Evolutionary conservation across 2,329 filamentous ascomycete genomes (phyloP), one percentile per base, ranked within the genome.

Genomic region (Monosporascus sp.): DNA sequence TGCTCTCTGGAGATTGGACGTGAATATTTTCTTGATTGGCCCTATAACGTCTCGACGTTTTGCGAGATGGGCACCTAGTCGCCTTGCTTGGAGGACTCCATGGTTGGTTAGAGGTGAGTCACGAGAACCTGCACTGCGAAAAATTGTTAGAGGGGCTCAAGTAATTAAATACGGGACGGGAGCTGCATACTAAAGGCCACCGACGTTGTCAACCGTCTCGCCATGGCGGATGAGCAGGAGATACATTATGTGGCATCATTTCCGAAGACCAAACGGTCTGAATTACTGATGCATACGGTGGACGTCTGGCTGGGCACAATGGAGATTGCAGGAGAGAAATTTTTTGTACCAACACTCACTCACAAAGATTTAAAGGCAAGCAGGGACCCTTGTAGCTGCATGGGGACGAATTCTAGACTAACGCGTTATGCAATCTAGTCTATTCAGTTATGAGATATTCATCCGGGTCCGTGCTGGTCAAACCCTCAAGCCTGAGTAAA

Each of bases 121-220:
- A 68, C 85, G 88, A 50, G 84, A 82, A 55, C 91, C 91, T 62
- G 91, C 91, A 72, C 86, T 87, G 74, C n/a, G 52, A 51, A 56
- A 28, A 45, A 50, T 38, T 46, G 60, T 73, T 58, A 71, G 66
- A 47, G 52, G 24, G 49, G 48, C 43, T 7, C 14, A 51, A 50
- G 48, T 14, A 3, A 55, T 43, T 51, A 48, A 44, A 51, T 15
- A 38, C 15, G 40, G 20, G 41, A 50, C 43, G 41, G 15, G 49
- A 54, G 20, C 6, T 50, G 54, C 80, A 64, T 77, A 89, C 87
- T 88, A 92, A 55, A 89, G 72, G 51, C 85, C 81, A 41, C 87
- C 87, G 54, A 94, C 87, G 69, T 96, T 96, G 72, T 96, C 89
- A 59, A 95, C 88, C 17, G 90, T 93, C 74, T 96, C 91, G 65